Evolutionary conservation across 768 basidiomycete genomes (phyloP), one percentile per base, ranked within the genome.

Genomic region (Phylloporus sp.): DNA sequence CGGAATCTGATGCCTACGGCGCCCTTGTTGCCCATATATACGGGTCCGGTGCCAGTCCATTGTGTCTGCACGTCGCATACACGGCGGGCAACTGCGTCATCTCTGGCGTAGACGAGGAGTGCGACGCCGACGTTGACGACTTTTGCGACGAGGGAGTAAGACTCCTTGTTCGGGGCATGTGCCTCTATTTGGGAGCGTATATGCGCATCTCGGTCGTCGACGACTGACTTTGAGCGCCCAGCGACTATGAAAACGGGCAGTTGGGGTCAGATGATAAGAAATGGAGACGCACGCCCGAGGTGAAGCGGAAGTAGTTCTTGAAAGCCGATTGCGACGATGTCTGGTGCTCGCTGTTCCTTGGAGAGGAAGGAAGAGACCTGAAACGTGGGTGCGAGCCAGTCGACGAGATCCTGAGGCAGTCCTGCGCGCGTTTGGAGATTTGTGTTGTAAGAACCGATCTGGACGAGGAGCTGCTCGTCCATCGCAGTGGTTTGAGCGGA

Each of bases 261-360:
- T n/a, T n/a, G n/a, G n/a, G n/a, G n/a, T n/a, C n/a, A n/a, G n/a
- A n/a, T n/a, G 9, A 28, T 17, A 26, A 14, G 18, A 31, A 43
- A 44, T 39, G 46, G n/a, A 43, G 44, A 81, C 86, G 56, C 67
- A 91, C 87, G 75, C 51, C 88, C 86, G 32, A 92, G 81, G 61
- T 94, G 89, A 3, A 98, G 74, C 6, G 92, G 93, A 11, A 95
- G 73, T 21, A 96, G 74, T 64, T 98, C 95, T 64, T 98, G 95
- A 54, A 96, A 93, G 3, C 90, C 91, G 42, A 97, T 86, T 6
- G 84, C 93, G 33, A 95, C 78, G 26, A 94, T 79, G 62, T 93
- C 91, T 32, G 93, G 90, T 6, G 88, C 80, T 47, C 80, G 71
- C 44, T 68, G 66, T 59, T 78, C 71, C 42, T 73, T 76, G 27